Percentiles rank a stretch among this genome's conserved stretches.
Evolutionary conservation across 2,329 filamentous ascomycete genomes (phyloP).

Genomic region (Colletotrichum kahawae): DNA sequence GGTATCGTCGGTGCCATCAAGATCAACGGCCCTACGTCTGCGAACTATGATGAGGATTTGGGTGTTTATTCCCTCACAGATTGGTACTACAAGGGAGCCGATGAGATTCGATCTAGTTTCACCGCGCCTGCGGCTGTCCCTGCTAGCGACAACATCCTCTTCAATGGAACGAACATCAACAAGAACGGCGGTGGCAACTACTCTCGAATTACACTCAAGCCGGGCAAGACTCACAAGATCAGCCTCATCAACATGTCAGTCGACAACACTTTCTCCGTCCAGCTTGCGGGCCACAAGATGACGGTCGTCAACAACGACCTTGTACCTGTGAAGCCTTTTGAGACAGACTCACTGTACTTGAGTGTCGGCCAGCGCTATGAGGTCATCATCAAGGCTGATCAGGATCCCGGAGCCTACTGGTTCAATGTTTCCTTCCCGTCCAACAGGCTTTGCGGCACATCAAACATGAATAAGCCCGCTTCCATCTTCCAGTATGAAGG

Average conservation of each 20-base stretch:
- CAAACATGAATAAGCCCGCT: constrained; percentile 36
- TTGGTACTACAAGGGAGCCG: constrained; percentile 50
- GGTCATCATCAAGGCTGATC: constrained; percentile 40
- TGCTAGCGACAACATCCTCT: constrained; percentile 41
- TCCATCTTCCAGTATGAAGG: constrained; percentile 44
- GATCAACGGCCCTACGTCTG: constrained; percentile 49
- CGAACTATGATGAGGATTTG: constrained; percentile 65
- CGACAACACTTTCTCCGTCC: constrained; percentile 58
- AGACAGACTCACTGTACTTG: constrained; percentile 65
- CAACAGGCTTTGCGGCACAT: constrained; percentile 36
- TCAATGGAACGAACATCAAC: constrained; percentile 47
- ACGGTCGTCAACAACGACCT: constrained; percentile 72
- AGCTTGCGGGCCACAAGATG: constrained; percentile 64
- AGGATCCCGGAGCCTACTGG: constrained; percentile 32
- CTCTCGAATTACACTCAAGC: constrained; percentile 55
- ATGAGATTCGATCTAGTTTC: constrained; percentile 27
- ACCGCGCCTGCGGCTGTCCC: constrained; percentile 25
- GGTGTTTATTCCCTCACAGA: constrained; percentile 59
- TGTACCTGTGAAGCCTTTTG: constrained; percentile 66
- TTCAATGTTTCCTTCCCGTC: constrained; percentile 39
- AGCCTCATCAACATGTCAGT: constrained; percentile 63
- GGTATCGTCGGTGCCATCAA: constrained; percentile 57
- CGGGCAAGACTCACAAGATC: constrained; percentile 61
- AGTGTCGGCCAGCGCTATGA: constrained; percentile 58
- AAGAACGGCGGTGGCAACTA: constrained; percentile 26